phyloP scores from a whole-genome alignment of 1,284 basidiomycete genomes.

The Sporisorium graminicola region DNA sequence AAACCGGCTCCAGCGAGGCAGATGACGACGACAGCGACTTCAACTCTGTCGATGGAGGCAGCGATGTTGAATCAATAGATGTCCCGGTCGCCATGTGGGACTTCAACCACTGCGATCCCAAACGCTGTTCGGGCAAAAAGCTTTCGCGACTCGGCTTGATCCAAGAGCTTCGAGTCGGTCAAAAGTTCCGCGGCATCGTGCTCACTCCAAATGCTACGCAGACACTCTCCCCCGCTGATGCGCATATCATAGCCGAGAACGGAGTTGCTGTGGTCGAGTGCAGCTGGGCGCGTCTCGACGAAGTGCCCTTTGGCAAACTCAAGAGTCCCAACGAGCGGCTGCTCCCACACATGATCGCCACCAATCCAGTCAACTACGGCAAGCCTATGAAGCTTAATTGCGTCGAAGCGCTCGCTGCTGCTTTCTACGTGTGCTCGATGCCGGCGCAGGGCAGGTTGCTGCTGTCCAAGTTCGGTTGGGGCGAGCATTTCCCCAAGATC shows the following conservation, averaged over 20 bases:
- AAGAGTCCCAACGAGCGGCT: constrained; percentile 91
- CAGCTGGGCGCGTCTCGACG: constrained; percentile 94
- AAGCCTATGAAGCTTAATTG: constrained; percentile 68
- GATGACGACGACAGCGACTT: constrained; percentile 32
- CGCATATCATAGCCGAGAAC: constrained; percentile 79
- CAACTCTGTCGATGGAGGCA: constrained; percentile 45
- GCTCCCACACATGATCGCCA: constrained; percentile 66
- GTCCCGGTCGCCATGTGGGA: constrained; percentile 73
- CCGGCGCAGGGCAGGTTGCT: constrained; percentile 55
- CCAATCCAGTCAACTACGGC: constrained; percentile 68
- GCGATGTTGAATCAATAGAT: constrained; percentile 42
- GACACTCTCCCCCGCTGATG: constrained; percentile 85
- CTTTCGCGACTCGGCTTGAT: constrained; percentile 87
- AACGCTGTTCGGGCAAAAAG: constrained; percentile 94
- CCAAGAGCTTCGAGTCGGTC: constrained; percentile 84
- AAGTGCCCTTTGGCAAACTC: constrained; percentile 94
- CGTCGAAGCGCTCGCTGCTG: constrained; percentile 66
- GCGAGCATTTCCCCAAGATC: constrained; percentile 60
- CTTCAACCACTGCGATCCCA: constrained; percentile 96
- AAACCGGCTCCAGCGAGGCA: constrained; percentile 23
- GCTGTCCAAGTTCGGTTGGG: constrained; percentile 65
- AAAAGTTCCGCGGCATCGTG: constrained; percentile 89
- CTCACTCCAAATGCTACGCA: constrained; percentile 91
- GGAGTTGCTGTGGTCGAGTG: constrained; percentile 97
- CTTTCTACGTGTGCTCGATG: constrained; percentile 59